A percentile compares a stretch with the other conserved stretches of the same genome.
phyloP scores from a whole-genome alignment of 345 rosid genomes.

The Heritiera littoralis region DNA sequence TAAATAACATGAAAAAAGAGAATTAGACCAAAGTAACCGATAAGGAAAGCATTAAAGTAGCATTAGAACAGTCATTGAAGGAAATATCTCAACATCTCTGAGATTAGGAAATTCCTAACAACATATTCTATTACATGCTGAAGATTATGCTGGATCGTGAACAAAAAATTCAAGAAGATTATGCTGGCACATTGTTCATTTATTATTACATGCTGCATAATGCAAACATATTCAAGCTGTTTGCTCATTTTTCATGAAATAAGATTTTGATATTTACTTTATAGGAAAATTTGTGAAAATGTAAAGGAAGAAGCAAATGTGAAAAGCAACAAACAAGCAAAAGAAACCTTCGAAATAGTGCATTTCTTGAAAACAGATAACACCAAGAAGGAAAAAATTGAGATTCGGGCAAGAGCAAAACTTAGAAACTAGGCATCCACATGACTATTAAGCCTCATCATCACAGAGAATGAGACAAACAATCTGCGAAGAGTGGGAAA shows the following conservation, averaged over 20 bases:
- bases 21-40: not conserved
- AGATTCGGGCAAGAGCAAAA: not conserved
- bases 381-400: not conserved
- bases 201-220: too few species aligned
- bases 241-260: slow-evolving; percentile 4
- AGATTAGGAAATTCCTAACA: not conserved
- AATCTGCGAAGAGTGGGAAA: not conserved
- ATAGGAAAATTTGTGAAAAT: not conserved
- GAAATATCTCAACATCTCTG: not conserved
- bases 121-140: not conserved
- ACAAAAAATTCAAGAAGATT: too few species aligned
- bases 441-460: not conserved
- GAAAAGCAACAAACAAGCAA: not conserved
- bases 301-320: not conserved
- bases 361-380: not conserved
- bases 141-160: not conserved
- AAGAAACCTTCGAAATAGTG: not conserved
- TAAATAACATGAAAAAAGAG: slow-evolving; percentile 24
- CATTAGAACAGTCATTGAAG: slow-evolving; percentile 3
- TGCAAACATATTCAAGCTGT: not conserved
- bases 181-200: too few species aligned
- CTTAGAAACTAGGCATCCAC: not conserved
- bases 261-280: not conserved
- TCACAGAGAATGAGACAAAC: not conserved
- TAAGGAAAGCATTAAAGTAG: slow-evolving; percentile 3